Conservation (phyloP, 2,329 filamentous ascomycete genomes). For the Botryotinia narcissicola region DNA sequence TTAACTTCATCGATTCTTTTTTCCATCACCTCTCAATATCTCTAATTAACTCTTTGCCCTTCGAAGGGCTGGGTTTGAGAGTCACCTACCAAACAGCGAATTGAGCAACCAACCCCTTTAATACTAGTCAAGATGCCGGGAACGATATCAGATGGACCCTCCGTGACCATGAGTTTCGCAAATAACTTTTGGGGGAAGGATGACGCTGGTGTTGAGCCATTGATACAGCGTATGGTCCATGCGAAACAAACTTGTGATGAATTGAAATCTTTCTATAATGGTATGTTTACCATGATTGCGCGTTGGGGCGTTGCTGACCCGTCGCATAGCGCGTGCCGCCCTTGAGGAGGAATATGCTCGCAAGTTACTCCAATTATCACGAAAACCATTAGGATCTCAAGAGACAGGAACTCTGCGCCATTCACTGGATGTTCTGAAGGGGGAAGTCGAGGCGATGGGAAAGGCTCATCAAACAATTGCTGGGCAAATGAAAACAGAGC, state of each 20-base stretch:
- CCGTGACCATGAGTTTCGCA: constrained; percentile 57
- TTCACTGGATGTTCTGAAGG: constrained; percentile 83
- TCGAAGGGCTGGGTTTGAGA: constrained; percentile 1
- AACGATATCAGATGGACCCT: constrained; percentile 39
- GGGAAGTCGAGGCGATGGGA: constrained; percentile 87
- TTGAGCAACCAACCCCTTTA: not conserved
- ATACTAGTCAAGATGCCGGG: constrained; percentile 34
- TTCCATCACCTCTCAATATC: not conserved
- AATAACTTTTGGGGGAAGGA: constrained; percentile 99
- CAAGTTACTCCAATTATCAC: constrained; percentile 80
- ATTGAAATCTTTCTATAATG: constrained; percentile 82
- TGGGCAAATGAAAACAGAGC: constrained; percentile 89
- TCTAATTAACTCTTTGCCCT: constrained; percentile 12
- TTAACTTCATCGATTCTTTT: constrained; percentile 9
- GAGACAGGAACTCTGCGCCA: constrained; percentile 80
- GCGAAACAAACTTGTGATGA: constrained; percentile 96
- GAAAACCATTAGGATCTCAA: constrained; percentile 84
- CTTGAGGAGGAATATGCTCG: constrained; percentile 96
- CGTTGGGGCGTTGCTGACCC: not conserved
- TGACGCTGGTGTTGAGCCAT: constrained; percentile 87
- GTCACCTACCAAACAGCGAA: not conserved
- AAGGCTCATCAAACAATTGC: constrained; percentile 92
- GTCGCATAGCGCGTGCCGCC: constrained; percentile 68
- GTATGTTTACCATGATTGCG: constrained; percentile 48
- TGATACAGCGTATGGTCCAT: constrained; percentile 90